Evolutionary conservation across 2,329 filamentous ascomycete species (phyloP).

Genomic region (Microdochium trichocladiopsis): DNA sequence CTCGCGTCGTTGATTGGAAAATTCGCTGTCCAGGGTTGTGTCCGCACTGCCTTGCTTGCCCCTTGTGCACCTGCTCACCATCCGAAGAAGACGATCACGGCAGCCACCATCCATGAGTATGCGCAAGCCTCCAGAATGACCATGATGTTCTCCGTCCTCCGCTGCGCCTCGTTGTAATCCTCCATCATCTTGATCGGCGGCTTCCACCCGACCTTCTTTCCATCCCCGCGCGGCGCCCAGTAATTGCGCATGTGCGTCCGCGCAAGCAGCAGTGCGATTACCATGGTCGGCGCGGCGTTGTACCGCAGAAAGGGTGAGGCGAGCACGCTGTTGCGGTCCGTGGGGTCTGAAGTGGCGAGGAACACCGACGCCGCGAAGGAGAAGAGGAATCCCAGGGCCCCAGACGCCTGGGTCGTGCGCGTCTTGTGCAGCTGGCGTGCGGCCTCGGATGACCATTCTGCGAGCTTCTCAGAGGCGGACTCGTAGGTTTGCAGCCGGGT

Average conservation of each 20-base stretch:
- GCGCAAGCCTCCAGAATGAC: slow-evolving; percentile 12
- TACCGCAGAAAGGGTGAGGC: slow-evolving; percentile 4
- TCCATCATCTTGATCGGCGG: slow-evolving; percentile 17
- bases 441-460: slow-evolving; percentile 33
- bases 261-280: slow-evolving; percentile 9
- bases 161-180: slow-evolving; percentile 16
- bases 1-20: no score
- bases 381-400: slow-evolving; percentile 24
- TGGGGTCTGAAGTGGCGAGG: slow-evolving; percentile 4
- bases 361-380: slow-evolving; percentile 11
- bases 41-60: no score
- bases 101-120: slow-evolving; percentile 12
- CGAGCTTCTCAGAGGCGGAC: slow-evolving; percentile 32
- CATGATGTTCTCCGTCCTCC: slow-evolving; percentile 10
- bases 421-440: slow-evolving; percentile 33
- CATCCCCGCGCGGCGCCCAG: slow-evolving; percentile 9
- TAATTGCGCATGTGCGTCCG: slow-evolving; percentile 10
- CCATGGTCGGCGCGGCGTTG: slow-evolving; percentile 8
- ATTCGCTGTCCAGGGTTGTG: no score
- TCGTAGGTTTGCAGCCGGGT: slow-evolving; percentile 36
- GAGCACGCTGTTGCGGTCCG: slow-evolving; percentile 6
- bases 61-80: slow-evolving; percentile 4
- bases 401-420: slow-evolving; percentile 32
- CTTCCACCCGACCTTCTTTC: slow-evolving; percentile 9
- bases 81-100: slow-evolving; percentile 8